These are phyloP conservation scores for Populus hybrid DNA, from an alignment of 441 rosid genomes.

Conservation along the genomic window DNA sequence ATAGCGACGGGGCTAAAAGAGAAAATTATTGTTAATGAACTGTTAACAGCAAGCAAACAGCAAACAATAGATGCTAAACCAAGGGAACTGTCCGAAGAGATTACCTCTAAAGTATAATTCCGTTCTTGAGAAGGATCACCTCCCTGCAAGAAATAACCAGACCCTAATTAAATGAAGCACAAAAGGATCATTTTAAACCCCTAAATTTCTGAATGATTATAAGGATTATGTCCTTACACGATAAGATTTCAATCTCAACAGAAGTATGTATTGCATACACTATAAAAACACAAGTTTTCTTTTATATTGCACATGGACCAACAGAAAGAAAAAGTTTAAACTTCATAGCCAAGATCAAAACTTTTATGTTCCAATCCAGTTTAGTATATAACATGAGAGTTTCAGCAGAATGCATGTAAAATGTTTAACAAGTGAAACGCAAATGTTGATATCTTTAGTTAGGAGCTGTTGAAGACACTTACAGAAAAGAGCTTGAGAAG, in stretches of 20 bases:
- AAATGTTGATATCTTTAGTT: not conserved
- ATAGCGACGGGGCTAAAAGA: not conserved
- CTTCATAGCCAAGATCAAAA: not conserved
- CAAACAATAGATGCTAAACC: not conserved
- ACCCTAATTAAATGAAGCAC: not conserved
- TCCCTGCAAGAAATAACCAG: constrained; percentile 40
- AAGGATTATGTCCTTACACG: not conserved
- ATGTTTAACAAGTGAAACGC: not conserved
- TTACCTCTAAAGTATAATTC: constrained; percentile 65
- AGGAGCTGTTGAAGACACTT: constrained; percentile 20
- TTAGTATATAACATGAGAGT: not conserved
- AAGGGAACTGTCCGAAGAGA: not conserved
- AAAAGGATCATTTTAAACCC: not conserved
- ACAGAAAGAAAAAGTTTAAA: not conserved
- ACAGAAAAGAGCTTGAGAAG: constrained; percentile 75
- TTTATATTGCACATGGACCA: not conserved
- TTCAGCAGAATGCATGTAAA: not conserved
- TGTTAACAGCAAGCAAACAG: not conserved
- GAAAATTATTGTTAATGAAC: not conserved
- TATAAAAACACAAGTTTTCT: not conserved
- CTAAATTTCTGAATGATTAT: not conserved
- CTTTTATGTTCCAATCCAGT: not conserved
- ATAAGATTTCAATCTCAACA: not conserved
- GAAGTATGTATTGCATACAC: not conserved
- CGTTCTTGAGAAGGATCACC: constrained; percentile 70